phyloP scores from a whole-genome alignment of 1,284 basidiomycete species.

The Tilletiopsis washingtonensis region DNA sequence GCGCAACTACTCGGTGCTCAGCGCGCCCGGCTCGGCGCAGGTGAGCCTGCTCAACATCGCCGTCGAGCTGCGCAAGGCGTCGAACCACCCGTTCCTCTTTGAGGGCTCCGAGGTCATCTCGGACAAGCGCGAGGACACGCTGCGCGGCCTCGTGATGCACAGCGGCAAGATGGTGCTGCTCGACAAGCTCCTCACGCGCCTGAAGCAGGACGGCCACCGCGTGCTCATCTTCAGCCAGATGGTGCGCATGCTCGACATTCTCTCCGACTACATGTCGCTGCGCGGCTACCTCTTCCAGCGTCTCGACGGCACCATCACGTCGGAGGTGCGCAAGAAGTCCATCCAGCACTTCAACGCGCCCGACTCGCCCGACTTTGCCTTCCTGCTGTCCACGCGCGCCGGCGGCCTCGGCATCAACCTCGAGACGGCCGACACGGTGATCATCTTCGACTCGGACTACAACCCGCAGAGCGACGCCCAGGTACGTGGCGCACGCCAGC shows the following conservation, averaged over 20 bases:
- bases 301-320: slow-evolving; percentile 67
- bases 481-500: too few relatives aligned
- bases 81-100: slow-evolving; percentile 93
- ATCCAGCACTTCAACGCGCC: slow-evolving; percentile 71
- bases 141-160: slow-evolving; percentile 50
- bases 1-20: slow-evolving; percentile 83
- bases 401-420: slow-evolving; percentile 47
- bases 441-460: slow-evolving; percentile 84
- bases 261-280: slow-evolving; percentile 89
- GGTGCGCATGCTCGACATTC: slow-evolving; percentile 97
- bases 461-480: slow-evolving; percentile 97
- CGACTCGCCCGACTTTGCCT: slow-evolving; percentile 59
- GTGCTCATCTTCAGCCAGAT: slow-evolving; percentile 72
- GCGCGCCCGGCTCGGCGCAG: slow-evolving; percentile 66
- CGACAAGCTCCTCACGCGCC: slow-evolving; percentile 50
- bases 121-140: slow-evolving; percentile 66
- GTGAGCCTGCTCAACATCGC: slow-evolving; percentile 63
- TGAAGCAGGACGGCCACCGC: slow-evolving; percentile 51
- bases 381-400: slow-evolving; percentile 43
- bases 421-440: slow-evolving; percentile 91
- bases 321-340: slow-evolving; percentile 73
- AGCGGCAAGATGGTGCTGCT: slow-evolving; percentile 52
- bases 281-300: slow-evolving; percentile 77
- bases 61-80: slow-evolving; percentile 48
- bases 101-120: slow-evolving; percentile 82